Evolutionary conservation across 768 basidiomycete species (phyloP).

Genomic region (Chalciporus chontae): DNA sequence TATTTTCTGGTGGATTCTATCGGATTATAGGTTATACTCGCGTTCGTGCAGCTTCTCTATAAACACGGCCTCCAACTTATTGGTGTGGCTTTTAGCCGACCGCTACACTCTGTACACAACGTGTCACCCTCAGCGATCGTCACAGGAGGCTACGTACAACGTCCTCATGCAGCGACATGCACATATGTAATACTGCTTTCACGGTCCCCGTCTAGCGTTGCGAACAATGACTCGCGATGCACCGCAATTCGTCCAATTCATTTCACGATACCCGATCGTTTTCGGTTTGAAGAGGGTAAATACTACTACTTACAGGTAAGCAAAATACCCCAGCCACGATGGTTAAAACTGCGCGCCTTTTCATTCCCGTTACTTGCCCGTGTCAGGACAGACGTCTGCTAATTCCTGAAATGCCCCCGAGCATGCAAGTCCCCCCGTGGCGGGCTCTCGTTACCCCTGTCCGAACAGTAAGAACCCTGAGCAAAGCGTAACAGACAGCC

Average conservation of each 20-base stretch:
- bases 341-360: not conserved
- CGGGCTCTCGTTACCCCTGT: constrained; percentile 17
- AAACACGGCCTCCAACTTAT: constrained; percentile 7
- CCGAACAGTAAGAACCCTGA: constrained; percentile 5
- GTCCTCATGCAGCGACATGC: not conserved
- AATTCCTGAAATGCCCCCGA: constrained; percentile 2
- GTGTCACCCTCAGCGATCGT: constrained; percentile 17
- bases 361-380: constrained; percentile 18
- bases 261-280: not conserved
- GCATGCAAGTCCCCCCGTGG: constrained; percentile 9
- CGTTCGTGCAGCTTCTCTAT: no score
- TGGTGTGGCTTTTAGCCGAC: constrained; percentile 21
- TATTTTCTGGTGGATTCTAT: not conserved
- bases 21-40: not conserved
- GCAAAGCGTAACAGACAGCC: not conserved
- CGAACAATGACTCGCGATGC: not conserved
- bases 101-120: constrained; percentile 4
- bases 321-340: not conserved
- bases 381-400: not conserved
- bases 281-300: not conserved
- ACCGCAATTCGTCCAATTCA: not conserved
- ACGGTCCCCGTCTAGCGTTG: not conserved
- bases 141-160: constrained; percentile 25
- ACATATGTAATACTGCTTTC: constrained; percentile 22
- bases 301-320: not conserved